A percentile compares a stretch with the other conserved stretches of the same genome.
phyloP scores from a whole-genome alignment of 768 basidiomycete species.

The Lepiota brunneoincarnata region DNA sequence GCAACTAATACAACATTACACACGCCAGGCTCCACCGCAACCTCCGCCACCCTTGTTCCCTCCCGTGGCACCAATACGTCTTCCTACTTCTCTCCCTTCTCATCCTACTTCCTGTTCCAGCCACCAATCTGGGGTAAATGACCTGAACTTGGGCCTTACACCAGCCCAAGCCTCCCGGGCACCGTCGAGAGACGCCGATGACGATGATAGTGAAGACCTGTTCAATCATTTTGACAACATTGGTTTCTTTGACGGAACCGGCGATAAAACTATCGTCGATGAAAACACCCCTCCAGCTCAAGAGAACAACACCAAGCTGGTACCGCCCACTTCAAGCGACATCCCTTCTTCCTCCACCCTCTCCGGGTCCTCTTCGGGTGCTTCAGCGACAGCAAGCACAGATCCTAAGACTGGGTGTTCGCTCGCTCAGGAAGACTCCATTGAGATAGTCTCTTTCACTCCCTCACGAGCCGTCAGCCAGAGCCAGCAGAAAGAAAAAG shows the following conservation, averaged over 20 bases:
- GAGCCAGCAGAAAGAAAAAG: background rate
- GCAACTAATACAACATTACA: constrained; percentile 10
- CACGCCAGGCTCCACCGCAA: constrained; percentile 2
- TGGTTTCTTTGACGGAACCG: background rate
- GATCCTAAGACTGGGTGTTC: background rate
- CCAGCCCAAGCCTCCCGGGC: constrained; percentile 8
- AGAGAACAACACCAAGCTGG: background rate
- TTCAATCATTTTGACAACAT: constrained; percentile 9
- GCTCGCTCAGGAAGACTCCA: background rate
- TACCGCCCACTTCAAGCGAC: background rate
- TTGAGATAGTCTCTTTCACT: constrained; percentile 15
- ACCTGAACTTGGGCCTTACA: constrained; percentile 1
- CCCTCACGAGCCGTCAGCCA: background rate
- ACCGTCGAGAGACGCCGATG: background rate
- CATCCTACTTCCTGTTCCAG: constrained; percentile 9
- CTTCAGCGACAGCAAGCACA: background rate
- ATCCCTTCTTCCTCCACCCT: background rate
- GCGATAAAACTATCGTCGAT: background rate
- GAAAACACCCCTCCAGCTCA: constrained; percentile 4
- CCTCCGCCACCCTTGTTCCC: constrained; percentile 17
- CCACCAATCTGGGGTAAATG: background rate
- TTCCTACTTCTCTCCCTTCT: constrained; percentile 8
- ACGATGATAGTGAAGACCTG: constrained; percentile 6
- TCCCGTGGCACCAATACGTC: constrained; percentile 10
- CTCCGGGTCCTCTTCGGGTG: no score